Percentiles rank a stretch among this genome's conserved stretches.
phyloP scores from a whole-genome alignment of 2,329 filamentous ascomycete genomes.

The Diaporthe sp. region DNA sequence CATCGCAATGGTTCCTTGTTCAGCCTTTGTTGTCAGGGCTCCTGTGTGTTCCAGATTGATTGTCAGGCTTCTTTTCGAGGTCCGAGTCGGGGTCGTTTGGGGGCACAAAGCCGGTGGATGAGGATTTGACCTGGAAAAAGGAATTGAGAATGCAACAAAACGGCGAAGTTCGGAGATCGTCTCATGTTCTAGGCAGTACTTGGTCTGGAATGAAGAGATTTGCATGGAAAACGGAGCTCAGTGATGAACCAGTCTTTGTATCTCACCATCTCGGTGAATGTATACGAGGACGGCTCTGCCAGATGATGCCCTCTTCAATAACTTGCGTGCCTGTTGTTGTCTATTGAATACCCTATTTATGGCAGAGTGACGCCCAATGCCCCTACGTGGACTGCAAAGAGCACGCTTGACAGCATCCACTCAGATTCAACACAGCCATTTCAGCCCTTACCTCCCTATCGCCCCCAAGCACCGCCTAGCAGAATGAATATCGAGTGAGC shows the following conservation, averaged over 20 bases:
- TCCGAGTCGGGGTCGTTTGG: background rate
- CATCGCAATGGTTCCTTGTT: background rate
- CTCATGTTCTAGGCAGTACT: background rate
- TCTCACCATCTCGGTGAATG: background rate
- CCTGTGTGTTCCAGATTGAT: background rate
- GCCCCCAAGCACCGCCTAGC: background rate
- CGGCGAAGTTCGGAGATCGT: background rate
- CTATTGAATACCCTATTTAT: background rate
- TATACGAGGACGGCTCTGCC: too few species aligned
- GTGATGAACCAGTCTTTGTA: background rate
- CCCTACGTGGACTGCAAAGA: background rate
- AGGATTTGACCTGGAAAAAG: background rate
- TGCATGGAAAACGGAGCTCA: background rate
- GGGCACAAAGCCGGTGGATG: background rate
- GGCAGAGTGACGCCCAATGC: background rate
- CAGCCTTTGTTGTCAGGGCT: background rate
- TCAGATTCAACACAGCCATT: background rate
- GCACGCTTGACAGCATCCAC: background rate
- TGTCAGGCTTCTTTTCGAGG: background rate
- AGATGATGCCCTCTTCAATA: background rate
- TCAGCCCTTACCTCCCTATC: background rate
- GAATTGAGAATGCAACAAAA: background rate
- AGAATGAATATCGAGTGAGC: slow-evolving; percentile 20
- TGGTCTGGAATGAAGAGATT: too few species aligned
- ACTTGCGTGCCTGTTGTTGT: background rate